These are phyloP conservation scores for Debaryomyces sp. DNA, from an alignment of 1,139 yeast species.

Conservation along the genomic window DNA sequence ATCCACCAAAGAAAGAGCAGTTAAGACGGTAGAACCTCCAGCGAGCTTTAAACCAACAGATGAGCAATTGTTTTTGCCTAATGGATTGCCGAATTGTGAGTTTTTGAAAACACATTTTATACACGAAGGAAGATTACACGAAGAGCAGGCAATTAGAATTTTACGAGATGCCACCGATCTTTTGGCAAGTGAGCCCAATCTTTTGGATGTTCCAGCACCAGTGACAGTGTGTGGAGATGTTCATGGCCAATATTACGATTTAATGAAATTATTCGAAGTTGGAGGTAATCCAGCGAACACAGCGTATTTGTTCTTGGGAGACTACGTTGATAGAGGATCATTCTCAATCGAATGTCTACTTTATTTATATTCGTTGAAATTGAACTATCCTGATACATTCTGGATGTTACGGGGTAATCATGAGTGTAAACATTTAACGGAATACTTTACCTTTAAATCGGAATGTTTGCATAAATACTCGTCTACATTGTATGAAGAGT, in stretches of 20 bases:
- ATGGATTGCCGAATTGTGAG: slow-evolving; percentile 72
- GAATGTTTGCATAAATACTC: slow-evolving; percentile 91
- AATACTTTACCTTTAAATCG: slow-evolving; percentile 88
- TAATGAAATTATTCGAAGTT: slow-evolving; percentile 89
- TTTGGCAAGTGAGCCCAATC: slow-evolving; percentile 74
- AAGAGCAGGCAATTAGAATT: slow-evolving; percentile 72
- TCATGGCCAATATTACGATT: slow-evolving; percentile 93
- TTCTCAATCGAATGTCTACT: slow-evolving; percentile 88
- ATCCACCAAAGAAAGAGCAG: slow-evolving; percentile 71
- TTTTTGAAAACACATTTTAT: slow-evolving; percentile 75
- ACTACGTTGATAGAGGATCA: slow-evolving; percentile 94
- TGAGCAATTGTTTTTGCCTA: slow-evolving; percentile 60
- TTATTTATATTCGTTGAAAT: slow-evolving; percentile 77
- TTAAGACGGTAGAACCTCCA: slow-evolving; percentile 67
- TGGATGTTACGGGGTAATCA: slow-evolving; percentile 93
- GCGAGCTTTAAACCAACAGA: slow-evolving; percentile 68
- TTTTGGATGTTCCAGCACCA: slow-evolving; percentile 85
- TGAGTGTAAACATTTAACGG: slow-evolving; percentile 92
- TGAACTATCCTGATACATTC: slow-evolving; percentile 74
- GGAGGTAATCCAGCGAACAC: slow-evolving; percentile 87
- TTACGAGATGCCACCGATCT: slow-evolving; percentile 67
- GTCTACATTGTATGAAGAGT: slow-evolving; percentile 65
- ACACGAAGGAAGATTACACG: slow-evolving; percentile 78
- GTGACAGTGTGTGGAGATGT: slow-evolving; percentile 96
- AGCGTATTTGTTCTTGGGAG: slow-evolving; percentile 88